phyloP scores from a whole-genome alignment of 305 asterid species.

The Fraxinus albicans region DNA sequence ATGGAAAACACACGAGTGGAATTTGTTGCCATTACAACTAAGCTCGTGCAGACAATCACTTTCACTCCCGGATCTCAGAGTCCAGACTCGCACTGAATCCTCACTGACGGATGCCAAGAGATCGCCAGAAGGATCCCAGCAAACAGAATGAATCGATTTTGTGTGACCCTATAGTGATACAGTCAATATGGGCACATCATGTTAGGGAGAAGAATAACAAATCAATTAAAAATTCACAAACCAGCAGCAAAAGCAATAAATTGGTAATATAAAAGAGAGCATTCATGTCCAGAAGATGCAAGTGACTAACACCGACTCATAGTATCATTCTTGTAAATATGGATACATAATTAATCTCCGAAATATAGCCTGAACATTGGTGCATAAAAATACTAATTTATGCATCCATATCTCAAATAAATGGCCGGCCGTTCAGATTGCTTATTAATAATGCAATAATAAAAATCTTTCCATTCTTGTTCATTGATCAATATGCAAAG shows the following conservation, averaged over 20 bases:
- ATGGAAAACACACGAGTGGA: constrained; percentile 92
- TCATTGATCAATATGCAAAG: background rate
- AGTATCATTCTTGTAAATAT: background rate
- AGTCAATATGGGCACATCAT: background rate
- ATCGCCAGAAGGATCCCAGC: constrained; percentile 96
- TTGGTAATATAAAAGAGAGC: background rate
- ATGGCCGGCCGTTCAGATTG: background rate
- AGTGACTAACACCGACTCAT: background rate
- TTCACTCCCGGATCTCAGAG: constrained; percentile 72
- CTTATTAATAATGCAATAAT: background rate
- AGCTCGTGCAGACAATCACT: constrained; percentile 85
- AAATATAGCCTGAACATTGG: background rate
- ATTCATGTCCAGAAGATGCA: background rate
- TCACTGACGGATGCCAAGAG: constrained; percentile 91
- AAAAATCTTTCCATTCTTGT: background rate
- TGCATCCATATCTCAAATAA: background rate
- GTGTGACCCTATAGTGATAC: constrained; percentile 64
- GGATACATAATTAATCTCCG: background rate
- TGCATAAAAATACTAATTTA: background rate
- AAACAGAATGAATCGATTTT: constrained; percentile 64
- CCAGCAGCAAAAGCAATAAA: background rate
- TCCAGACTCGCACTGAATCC: constrained; percentile 89
- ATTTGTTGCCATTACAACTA: constrained; percentile 81
- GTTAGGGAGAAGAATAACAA: background rate
- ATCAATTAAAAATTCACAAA: background rate